These are phyloP conservation scores for Ilyonectria destructans DNA, from an alignment of 2,329 filamentous ascomycete species.

Conservation along the genomic window DNA sequence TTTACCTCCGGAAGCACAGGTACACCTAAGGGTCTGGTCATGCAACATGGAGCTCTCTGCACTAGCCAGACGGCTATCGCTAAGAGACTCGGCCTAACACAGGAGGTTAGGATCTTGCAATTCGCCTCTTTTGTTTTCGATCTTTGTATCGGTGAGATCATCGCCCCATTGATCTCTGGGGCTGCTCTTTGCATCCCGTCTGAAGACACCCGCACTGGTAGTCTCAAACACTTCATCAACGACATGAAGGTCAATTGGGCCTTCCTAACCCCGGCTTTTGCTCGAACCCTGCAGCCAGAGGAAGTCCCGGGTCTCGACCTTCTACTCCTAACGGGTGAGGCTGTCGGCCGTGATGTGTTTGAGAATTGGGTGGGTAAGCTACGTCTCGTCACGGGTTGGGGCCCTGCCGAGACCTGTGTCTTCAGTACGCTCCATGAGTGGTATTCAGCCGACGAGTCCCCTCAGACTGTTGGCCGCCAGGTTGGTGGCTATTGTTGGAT, in stretches of 20 bases:
- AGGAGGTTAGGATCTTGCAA: conserved; percentile 28
- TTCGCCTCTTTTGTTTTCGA: conserved; percentile 35
- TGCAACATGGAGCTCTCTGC: conserved; percentile 41
- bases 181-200: conserved; percentile 36
- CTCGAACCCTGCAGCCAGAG: conserved; percentile 14
- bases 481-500: conserved; percentile 41
- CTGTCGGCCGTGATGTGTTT: conserved; percentile 26
- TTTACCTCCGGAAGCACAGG: conserved; percentile 52
- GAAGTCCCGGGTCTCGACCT: conserved; percentile 10
- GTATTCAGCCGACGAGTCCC: conserved; percentile 15
- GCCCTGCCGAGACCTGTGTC: conserved; percentile 38
- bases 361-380: conserved; percentile 39
- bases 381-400: conserved; percentile 37
- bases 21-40: conserved; percentile 44
- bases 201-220: conserved; percentile 8
- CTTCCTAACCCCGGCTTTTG: conserved; percentile 21
- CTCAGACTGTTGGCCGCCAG: conserved; percentile 14
- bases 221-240: conserved; percentile 16
- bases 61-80: conserved; percentile 29
- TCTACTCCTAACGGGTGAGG: conserved; percentile 37
- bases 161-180: conserved; percentile 30
- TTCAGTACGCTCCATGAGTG: conserved; percentile 14
- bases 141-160: conserved; percentile 28
- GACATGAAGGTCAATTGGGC: conserved; percentile 20
- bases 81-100: conserved; percentile 15